These are phyloP conservation scores for Arctostaphylos glauca DNA, from an alignment of 148 eudicot species.

Conservation along the genomic window DNA sequence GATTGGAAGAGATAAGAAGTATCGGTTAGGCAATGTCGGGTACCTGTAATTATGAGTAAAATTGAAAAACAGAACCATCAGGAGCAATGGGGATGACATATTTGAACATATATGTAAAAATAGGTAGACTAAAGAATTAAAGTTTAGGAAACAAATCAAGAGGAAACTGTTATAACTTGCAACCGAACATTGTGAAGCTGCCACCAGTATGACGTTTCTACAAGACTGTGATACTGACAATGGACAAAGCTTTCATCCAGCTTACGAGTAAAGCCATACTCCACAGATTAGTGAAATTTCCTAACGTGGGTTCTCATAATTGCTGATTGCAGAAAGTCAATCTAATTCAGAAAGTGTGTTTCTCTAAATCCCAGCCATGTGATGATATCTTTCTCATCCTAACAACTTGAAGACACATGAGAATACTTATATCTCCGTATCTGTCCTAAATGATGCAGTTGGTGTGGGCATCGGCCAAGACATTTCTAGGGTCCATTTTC, in stretches of 20 bases:
- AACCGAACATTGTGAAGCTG: not conserved
- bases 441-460: not conserved
- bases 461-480: not conserved
- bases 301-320: not conserved
- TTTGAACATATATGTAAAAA: not conserved
- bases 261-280: not conserved
- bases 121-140: not conserved
- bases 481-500: not conserved
- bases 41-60: constrained; percentile 51
- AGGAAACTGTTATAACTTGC: not conserved
- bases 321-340: constrained; percentile 5
- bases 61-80: constrained; percentile 1
- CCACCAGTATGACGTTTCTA: not conserved
- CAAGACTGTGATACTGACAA: not conserved
- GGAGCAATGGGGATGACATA: not conserved
- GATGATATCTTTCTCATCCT: not conserved
- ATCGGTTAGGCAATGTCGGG: constrained; percentile 83
- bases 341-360: not conserved
- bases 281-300: not conserved
- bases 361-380: not conserved
- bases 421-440: not conserved
- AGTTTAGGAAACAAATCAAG: not conserved
- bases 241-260: not conserved
- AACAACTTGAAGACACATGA: not conserved
- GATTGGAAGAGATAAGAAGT: constrained; percentile 78